Conservation (phyloP, 805 yeast genomes). For the Candida pini region DNA sequence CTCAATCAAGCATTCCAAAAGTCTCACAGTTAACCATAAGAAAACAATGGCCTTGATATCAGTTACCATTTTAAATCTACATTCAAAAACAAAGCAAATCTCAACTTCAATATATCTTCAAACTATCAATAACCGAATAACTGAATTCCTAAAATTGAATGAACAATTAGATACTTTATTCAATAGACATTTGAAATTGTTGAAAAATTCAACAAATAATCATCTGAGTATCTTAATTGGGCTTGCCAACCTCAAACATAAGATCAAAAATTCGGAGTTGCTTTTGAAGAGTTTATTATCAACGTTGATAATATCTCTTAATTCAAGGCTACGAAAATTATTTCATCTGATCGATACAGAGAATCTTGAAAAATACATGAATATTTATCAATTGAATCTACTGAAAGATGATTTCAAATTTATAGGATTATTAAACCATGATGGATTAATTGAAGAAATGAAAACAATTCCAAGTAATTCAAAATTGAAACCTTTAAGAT, state of each 20-base stretch:
- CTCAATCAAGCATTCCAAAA: slow-evolving; percentile 5
- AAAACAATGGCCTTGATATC: slow-evolving; percentile 11
- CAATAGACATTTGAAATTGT: slow-evolving; percentile 6
- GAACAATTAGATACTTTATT: slow-evolving; percentile 13
- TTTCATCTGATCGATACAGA: slow-evolving; percentile 13
- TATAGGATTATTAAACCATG: slow-evolving; percentile 16
- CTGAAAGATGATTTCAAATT: slow-evolving; percentile 16
- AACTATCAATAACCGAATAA: slow-evolving; percentile 13
- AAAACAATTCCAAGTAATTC: slow-evolving; percentile 1
- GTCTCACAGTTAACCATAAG: slow-evolving; percentile 2
- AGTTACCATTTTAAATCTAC: slow-evolving; percentile 10
- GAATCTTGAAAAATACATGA: slow-evolving; percentile 18
- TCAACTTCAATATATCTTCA: slow-evolving; percentile 16
- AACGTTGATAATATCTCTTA: slow-evolving; percentile 15
- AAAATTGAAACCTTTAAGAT: slow-evolving; percentile 14
- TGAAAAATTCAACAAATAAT: slow-evolving; percentile 7
- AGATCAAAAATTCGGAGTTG: slow-evolving; percentile 7
- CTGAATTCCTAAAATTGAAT: slow-evolving; percentile 7
- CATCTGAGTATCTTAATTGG: slow-evolving; percentile 7
- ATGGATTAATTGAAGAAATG: slow-evolving; percentile 8
- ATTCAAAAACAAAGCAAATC: slow-evolving; percentile 13
- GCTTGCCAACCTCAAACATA: slow-evolving; percentile 5
- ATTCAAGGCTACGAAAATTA: slow-evolving; percentile 10
- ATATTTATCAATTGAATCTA: slow-evolving; percentile 23
- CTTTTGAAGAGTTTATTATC: slow-evolving; percentile 13